phyloP scores from a whole-genome alignment of 768 basidiomycete genomes.

The Suillus hirtellus region DNA sequence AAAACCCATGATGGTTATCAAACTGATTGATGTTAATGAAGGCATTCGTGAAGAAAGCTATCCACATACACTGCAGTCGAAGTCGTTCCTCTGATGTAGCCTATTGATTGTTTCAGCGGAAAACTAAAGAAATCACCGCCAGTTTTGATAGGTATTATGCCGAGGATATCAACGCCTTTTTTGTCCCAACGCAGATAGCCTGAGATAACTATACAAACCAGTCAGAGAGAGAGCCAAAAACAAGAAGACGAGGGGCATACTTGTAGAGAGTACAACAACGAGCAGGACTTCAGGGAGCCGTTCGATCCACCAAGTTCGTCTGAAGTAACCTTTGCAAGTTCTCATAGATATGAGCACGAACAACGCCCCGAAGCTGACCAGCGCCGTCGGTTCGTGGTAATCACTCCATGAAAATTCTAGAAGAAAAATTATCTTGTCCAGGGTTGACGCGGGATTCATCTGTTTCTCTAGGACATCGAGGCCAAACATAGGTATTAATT shows the following conservation, averaged over 20 bases:
- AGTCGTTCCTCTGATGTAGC: conserved; percentile 77
- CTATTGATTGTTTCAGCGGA: conserved; percentile 61
- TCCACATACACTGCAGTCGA: conserved; percentile 71
- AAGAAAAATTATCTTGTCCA: conserved; percentile 80
- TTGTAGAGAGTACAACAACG: conserved; percentile 79
- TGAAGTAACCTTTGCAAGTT: conserved; percentile 56
- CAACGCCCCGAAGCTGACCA: conserved; percentile 75
- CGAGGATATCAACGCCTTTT: conserved; percentile 82
- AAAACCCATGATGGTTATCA: conserved; percentile 86
- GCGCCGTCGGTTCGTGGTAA: conserved; percentile 64
- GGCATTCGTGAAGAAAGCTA: neutral
- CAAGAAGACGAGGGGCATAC: conserved; percentile 43
- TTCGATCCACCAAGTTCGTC: conserved; percentile 67
- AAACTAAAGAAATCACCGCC: conserved; percentile 67
- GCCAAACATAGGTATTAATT: conserved; percentile 90
- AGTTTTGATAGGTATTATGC: conserved; percentile 65
- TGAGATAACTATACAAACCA: conserved; percentile 57
- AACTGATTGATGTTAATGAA: conserved; percentile 36
- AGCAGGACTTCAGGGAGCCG: conserved; percentile 89
- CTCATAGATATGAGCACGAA: conserved; percentile 63
- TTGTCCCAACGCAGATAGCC: conserved; percentile 70
- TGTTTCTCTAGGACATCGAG: conserved; percentile 54
- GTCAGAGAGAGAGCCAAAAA: neutral
- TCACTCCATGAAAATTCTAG: conserved; percentile 55
- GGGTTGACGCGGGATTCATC: conserved; percentile 62